Evolutionary conservation across 257 asterid species (phyloP), one percentile per base, ranked within the genome.

Genomic region (Rehmannia glutinosa): DNA sequence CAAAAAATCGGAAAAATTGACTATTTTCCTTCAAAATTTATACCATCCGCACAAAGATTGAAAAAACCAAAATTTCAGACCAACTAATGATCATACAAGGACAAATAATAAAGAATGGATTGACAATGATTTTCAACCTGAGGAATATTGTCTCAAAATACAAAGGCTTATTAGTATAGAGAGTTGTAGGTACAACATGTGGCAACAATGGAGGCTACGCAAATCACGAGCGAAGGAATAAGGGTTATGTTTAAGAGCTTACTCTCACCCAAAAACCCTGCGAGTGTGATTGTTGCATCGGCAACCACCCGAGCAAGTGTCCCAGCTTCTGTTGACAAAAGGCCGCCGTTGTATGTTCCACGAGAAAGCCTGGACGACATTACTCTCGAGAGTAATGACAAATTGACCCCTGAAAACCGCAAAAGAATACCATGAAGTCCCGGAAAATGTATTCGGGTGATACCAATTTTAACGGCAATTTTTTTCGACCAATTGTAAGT

Each of bases 141-240:
- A 56, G 45, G 43, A 42, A 54, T n/a, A 8, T n/a, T 35, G 52
- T 27, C 49, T 46, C 28, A 30, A 75, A 73, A 46, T 8, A 11
- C 61, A 19, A 19, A 58, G n/a, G 66, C 15, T 15, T 25, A 30
- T 75, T 66, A 93, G 75, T 90, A 93, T 10, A 93, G 81, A 38
- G 96, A 73, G 72, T 90, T 88, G 80, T 86, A 93, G 79, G 99
- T 90, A 72, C 68, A 85, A 58, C 89, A 86, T 33, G 99, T 93
- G 24, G 99, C 96, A 16, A 82, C 51, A 17, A 93, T 85, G 61
- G 99, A 93, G 30, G 60, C 87, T 54, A 84, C 2, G 81, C 97
- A 93, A 35, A 93, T 85, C 27, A 84, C 47, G 39, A 93, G 87
- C 8, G 99, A 88, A 53, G 97, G 99, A 32, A 82, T 49, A 45